Base-by-base conservation (phyloP, 352 stramenopile species). In the Phytophthora vignae region DNA sequence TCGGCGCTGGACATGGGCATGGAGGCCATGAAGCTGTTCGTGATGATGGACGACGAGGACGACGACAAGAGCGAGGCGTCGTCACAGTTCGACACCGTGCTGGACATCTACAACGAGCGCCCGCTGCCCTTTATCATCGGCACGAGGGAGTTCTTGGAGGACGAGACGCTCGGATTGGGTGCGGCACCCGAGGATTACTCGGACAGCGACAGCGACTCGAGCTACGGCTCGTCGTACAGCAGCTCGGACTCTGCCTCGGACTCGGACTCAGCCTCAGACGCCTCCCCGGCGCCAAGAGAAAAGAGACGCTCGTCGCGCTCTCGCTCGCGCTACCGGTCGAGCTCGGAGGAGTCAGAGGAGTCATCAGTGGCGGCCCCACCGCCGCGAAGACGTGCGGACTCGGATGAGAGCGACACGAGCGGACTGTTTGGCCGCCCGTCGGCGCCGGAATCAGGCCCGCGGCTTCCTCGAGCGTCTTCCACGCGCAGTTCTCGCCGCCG, bases 71-170 rank as follows among this genome's bases (percentile, higher is more conserved):
- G 77, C 31, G 76, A 91, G 38, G 64, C 79, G 53, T 86, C 76
- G 14, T 89, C 74, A 8, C 72, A 82, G 31, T 85, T 94, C 14
- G 84, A 94, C 44, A 91, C 87, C 5, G 87, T 96, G 40, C 60
- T 94, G 52, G 90, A 96, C 58, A 96, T 96, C 63, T 96, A 96
- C 79, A 96, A 96, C 69, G 87, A 95, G 76, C 84, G 89, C 0
- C 88, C 90, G 27, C 64, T 96, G 69, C 90, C 90, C 15, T 96
- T 94, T 67, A 93, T 96, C 64, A 96, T 96, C 67, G 90, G 90
- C 4, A 96, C 88, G 21, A 78, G 82, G 29, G 90, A 95, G 73
- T 96, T 96, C 65, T 69, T 95, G 1, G 90, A 95, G 50, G 88
- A 95, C 58, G 88, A 95, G 68, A 94, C 88, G 59, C 81, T 95